Evolutionary conservation across 352 stramenopile genomes (phyloP).

Genomic region (Pythium phragmitis): DNA sequence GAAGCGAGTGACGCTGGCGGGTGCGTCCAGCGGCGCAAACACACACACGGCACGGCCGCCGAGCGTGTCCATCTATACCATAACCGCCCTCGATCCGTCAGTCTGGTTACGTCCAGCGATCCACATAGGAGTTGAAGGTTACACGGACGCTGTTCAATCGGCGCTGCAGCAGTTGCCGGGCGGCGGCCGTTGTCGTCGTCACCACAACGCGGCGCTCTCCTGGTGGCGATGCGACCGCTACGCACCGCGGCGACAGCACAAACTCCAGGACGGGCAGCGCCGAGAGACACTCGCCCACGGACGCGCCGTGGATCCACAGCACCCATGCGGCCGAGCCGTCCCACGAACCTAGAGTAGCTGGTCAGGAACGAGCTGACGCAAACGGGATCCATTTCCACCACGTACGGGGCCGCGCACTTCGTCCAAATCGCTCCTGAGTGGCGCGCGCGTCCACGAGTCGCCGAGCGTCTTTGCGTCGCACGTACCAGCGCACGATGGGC

Average conservation of each 20-base stretch:
- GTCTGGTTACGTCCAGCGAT: not conserved
- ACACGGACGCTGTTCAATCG: constrained; percentile 21
- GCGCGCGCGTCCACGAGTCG: constrained; percentile 29
- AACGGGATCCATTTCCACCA: not conserved
- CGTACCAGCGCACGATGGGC: constrained; percentile 55
- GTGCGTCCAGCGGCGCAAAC: constrained; percentile 68
- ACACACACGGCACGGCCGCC: constrained; percentile 39
- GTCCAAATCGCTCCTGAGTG: constrained; percentile 60
- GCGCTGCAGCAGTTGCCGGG: constrained; percentile 40
- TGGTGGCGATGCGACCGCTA: constrained; percentile 14
- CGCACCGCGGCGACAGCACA: constrained; percentile 33
- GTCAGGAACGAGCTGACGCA: not conserved
- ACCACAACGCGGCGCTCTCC: constrained; percentile 41
- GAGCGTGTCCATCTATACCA: constrained; percentile 17
- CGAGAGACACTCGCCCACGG: constrained; percentile 71
- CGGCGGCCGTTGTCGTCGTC: constrained; percentile 67
- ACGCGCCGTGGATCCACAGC: constrained; percentile 73
- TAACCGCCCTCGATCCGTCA: not conserved
- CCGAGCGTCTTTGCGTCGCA: constrained; percentile 48
- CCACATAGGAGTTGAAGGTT: not conserved
- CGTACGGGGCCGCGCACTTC: constrained; percentile 37
- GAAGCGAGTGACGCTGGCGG: constrained; percentile 50
- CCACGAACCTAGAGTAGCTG: constrained; percentile 7
- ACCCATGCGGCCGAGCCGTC: constrained; percentile 2
- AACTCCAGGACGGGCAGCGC: constrained; percentile 62